A percentile compares a stretch with the other conserved stretches of the same genome.
phyloP scores from a whole-genome alignment of 2,329 filamentous ascomycete species.

The Fusarium metavorans region DNA sequence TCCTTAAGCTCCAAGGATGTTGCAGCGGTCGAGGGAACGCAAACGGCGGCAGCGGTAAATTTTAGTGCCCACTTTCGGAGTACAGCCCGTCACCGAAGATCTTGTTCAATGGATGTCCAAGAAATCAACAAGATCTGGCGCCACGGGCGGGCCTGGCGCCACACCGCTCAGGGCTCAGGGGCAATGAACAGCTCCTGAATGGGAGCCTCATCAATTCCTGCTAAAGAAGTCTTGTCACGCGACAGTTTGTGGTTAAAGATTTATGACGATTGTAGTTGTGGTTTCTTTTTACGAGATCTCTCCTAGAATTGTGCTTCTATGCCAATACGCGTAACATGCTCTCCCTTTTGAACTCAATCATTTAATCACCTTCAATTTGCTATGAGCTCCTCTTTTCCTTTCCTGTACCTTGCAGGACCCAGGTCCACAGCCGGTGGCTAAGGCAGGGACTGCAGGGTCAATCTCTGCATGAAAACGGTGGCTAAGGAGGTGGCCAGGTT shows the following conservation, averaged over 20 bases:
- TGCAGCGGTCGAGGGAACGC: background rate
- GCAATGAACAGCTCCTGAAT: slow-evolving; percentile 5
- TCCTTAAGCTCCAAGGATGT: background rate
- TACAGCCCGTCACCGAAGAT: slow-evolving; percentile 10
- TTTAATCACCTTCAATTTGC: background rate
- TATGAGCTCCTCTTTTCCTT: background rate
- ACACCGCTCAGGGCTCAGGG: slow-evolving; percentile 40
- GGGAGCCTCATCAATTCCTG: slow-evolving; percentile 17
- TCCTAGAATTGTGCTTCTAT: background rate
- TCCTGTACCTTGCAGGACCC: slow-evolving; percentile 11
- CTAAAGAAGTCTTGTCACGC: background rate
- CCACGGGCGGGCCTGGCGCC: slow-evolving; percentile 31
- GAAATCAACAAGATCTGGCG: slow-evolving; percentile 16
- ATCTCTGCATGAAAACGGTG: slow-evolving; percentile 11
- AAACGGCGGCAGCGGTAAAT: slow-evolving; percentile 19
- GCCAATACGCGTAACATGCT: background rate
- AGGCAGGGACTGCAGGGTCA: slow-evolving; percentile 18
- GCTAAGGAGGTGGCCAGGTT: slow-evolving; percentile 18
- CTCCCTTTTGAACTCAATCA: background rate
- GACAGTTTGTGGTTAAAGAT: slow-evolving; percentile 1
- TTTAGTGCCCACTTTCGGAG: slow-evolving; percentile 24
- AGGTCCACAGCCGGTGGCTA: slow-evolving; percentile 4
- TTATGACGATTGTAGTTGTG: background rate
- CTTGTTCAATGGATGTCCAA: slow-evolving; percentile 5
- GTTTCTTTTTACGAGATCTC: background rate